Evolutionary conservation across 768 basidiomycete genomes (phyloP).

Genomic region (Leucosporidium creatinivorum): DNA sequence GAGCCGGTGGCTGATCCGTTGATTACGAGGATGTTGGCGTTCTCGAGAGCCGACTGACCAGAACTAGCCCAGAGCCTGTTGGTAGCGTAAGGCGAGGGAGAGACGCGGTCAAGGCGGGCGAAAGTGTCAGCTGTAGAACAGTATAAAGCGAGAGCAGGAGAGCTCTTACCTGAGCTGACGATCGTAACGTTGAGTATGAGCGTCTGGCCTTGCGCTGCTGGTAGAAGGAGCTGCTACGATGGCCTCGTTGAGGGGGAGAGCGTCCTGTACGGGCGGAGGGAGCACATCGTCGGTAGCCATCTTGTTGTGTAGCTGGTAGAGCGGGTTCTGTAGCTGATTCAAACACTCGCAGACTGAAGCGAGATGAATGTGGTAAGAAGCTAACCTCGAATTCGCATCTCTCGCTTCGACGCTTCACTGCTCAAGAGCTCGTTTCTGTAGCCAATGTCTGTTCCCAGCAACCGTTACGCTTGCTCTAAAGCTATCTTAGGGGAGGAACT

Average conservation of each 20-base stretch:
- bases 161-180: slow-evolving; percentile 78
- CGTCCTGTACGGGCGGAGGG: slow-evolving; percentile 15
- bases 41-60: slow-evolving; percentile 82
- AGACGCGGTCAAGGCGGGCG: slow-evolving; percentile 44
- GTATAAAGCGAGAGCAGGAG: not conserved
- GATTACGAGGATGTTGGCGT: slow-evolving; percentile 70
- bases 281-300: slow-evolving; percentile 3
- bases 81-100: not conserved
- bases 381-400: not conserved
- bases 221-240: not conserved
- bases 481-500: slow-evolving; percentile 74
- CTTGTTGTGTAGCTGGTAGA: not conserved
- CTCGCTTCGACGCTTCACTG: not conserved
- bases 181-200: slow-evolving; percentile 84
- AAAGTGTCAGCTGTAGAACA: not conserved
- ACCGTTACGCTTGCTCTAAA: slow-evolving; percentile 51
- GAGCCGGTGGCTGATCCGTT: slow-evolving; percentile 76
- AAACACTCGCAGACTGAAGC: not conserved
- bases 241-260: not conserved
- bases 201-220: slow-evolving; percentile 19
- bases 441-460: not conserved
- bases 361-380: not conserved
- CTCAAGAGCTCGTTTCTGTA: not conserved
- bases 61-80: slow-evolving; percentile 82
- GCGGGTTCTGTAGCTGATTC: not conserved